A percentile compares a stretch with the other conserved stretches of the same genome.
Conservation (phyloP, 2,329 filamentous ascomycete genomes). For the Alternaria rosae region DNA sequence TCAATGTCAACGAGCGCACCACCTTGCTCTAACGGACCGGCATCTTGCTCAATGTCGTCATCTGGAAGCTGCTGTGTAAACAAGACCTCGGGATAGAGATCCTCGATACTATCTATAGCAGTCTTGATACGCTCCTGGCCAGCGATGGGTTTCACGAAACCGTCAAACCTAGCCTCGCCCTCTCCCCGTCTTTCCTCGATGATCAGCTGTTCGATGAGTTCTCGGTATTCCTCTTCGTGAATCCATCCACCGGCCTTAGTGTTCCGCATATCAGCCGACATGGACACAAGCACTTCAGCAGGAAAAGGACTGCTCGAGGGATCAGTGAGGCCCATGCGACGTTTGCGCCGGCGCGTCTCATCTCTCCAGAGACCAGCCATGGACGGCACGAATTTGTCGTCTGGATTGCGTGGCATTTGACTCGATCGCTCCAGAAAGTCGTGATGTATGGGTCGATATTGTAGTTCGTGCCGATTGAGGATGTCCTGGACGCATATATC, state of each 20-base stretch:
- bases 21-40: background rate
- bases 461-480: conserved; percentile 77
- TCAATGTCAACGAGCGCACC: background rate
- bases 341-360: conserved; percentile 80
- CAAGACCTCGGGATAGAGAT: conserved; percentile 78
- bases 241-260: conserved; percentile 84
- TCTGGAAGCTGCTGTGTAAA: conserved; percentile 21
- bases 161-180: conserved; percentile 65
- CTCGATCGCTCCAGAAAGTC: conserved; percentile 78
- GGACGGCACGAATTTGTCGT: conserved; percentile 87
- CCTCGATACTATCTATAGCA: conserved; percentile 81
- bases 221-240: conserved; percentile 83
- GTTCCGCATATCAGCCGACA: conserved; percentile 83
- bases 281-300: conserved; percentile 80
- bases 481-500: conserved; percentile 92
- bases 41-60: conserved; percentile 3
- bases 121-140: conserved; percentile 73
- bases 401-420: conserved; percentile 62
- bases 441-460: conserved; percentile 81
- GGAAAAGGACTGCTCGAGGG: conserved; percentile 79
- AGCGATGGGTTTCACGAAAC: conserved; percentile 65
- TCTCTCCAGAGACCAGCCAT: conserved; percentile 95
- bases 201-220: conserved; percentile 70
- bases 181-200: conserved; percentile 66
- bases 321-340: conserved; percentile 69